Conservation (phyloP, 176 grass and related monocot species). For the Hsuehochloa calcarea region DNA sequence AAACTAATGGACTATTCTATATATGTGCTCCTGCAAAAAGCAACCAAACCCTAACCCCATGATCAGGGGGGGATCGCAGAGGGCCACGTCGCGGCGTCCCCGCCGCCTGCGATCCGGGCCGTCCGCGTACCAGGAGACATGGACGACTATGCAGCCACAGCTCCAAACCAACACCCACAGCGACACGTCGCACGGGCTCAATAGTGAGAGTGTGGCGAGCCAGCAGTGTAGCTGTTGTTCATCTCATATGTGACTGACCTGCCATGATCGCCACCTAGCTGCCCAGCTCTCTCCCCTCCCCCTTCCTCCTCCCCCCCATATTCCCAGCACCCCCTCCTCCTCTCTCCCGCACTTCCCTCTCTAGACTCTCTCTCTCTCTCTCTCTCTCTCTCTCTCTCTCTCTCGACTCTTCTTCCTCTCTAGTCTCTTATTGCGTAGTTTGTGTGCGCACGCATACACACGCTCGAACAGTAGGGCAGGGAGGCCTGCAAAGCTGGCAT, state of each 20-base stretch:
- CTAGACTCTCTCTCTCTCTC: not conserved
- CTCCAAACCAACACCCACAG: not conserved
- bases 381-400: not conserved
- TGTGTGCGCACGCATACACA: slow-evolving; percentile 33
- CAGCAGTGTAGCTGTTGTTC: not conserved
- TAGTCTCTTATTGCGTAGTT: not conserved
- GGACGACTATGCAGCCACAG: slow-evolving; percentile 22
- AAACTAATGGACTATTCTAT: no score
- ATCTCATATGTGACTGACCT: slow-evolving; percentile 15
- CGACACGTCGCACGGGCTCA: slow-evolving; percentile 31
- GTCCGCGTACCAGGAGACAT: slow-evolving; percentile 13
- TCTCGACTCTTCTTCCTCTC: not conserved
- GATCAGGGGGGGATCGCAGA: not conserved
- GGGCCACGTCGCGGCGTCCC: not conserved
- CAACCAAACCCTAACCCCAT: not conserved
- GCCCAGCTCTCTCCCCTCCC: not conserved
- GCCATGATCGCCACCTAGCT: slow-evolving; percentile 38
- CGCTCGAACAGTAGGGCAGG: not conserved
- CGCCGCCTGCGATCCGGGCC: not conserved
- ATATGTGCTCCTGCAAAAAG: no score
- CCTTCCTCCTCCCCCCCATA: not conserved
- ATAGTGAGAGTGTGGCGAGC: not conserved
- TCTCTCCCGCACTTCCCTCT: not conserved
- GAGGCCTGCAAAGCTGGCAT: slow-evolving; percentile 49
- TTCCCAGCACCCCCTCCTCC: slow-evolving; percentile 20